These are phyloP conservation scores for Verbascum thapsus DNA, from an alignment of 257 asterid genomes.

Conservation along the genomic window DNA sequence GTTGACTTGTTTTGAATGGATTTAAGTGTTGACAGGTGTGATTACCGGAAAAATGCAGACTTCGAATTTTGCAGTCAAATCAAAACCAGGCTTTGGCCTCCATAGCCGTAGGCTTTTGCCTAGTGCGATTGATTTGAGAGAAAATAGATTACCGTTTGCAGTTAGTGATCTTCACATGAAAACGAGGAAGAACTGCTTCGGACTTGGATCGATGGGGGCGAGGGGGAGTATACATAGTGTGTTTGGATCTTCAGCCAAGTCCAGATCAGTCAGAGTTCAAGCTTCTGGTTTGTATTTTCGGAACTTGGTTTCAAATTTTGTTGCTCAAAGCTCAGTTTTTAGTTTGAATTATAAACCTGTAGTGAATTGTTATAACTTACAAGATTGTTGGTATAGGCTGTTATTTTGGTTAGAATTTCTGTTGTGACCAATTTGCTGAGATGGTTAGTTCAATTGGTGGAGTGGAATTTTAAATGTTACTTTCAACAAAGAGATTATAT, in stretches of 20 bases:
- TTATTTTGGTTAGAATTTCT: too few species aligned
- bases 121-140: constrained; percentile 24
- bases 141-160: constrained; percentile 12
- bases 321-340: not conserved
- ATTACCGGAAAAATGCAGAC: constrained; percentile 46
- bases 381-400: not conserved
- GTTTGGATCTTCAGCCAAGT: constrained; percentile 41
- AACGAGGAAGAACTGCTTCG: constrained; percentile 41
- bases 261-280: constrained; percentile 46
- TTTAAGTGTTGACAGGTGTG: constrained; percentile 27
- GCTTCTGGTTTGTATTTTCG: constrained; percentile 44
- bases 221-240: constrained; percentile 26
- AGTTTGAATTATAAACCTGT: too few species aligned
- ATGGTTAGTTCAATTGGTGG: too few species aligned
- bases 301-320: not conserved
- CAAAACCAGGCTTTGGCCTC: constrained; percentile 31
- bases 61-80: constrained; percentile 40
- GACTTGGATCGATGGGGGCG: constrained; percentile 43
- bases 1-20: constrained; percentile 35
- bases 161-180: constrained; percentile 37
- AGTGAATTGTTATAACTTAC: not conserved
- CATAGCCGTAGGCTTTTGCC: constrained; percentile 36
- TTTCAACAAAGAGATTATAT: too few species aligned
- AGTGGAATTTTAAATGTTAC: too few species aligned
- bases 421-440: too few species aligned